Base-by-base conservation (phyloP, 441 rosid species). In the Croton setiger region DNA sequence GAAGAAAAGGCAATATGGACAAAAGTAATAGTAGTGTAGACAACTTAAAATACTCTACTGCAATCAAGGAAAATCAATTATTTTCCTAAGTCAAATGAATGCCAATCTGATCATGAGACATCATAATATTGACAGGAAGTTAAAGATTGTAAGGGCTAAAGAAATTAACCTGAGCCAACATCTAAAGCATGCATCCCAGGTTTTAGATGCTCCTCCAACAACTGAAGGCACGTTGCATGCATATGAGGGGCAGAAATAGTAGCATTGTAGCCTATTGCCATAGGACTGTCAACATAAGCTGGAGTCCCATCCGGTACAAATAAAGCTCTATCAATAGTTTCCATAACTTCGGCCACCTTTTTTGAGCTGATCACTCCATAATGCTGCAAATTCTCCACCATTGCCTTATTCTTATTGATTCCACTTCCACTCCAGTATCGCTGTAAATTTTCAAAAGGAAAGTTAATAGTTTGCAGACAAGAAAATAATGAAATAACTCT, bases 241-340 rank as follows among this genome's bases (percentile, higher is more conserved):
- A 94, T 92, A 80, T 94, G 97, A 72, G 99, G 99, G 7, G 98
- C 99, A 66, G 96, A 92, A 58, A 94, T 94, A 48, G 98, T 92
- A 20, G 85, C 99, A 81, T 92, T 94, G 68, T 86, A 86, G 36
- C 99, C 97, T 66, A 94, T 92, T 17, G 91, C 39, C 91, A 90
- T 73, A 18, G 99, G 98, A 64, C 84, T 85, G 64, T 94, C 99
- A 31, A 83, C 81, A 75, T 94, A 94, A 74, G 99, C 80, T 3
- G 88, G 82, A 15, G 82, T 68, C 23, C 80, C 87, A 56, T 85
- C 85, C 0, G 96, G 90, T 13, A 94, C 96, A 74, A 94, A 94
- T 52, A 84, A 67, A 64, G 85, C 97, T 75, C 99, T 84, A 68
- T 94, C 99, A 13, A 94, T 72, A 45, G 83, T 78, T 79, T 90